phyloP scores from a whole-genome alignment of 768 basidiomycete species.

The Arthromyces matolae region DNA sequence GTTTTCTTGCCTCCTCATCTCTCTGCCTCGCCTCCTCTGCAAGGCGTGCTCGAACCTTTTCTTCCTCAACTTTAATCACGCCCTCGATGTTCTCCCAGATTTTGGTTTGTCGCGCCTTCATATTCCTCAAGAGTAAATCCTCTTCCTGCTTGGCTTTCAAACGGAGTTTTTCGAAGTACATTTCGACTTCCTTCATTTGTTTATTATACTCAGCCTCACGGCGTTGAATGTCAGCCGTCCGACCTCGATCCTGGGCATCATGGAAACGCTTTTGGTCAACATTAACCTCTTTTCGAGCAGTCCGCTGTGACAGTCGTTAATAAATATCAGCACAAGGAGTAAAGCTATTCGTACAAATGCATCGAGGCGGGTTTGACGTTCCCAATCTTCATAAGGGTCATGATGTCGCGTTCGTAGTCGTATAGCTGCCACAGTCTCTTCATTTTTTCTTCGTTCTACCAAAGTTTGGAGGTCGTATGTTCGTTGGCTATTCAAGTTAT shows the following conservation, averaged over 20 bases:
- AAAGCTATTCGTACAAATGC: conserved; percentile 40
- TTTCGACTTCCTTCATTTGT: conserved; percentile 52
- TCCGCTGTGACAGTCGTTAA: conserved; percentile 28
- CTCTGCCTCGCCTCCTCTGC: conserved; percentile 53
- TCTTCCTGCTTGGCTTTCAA: conserved; percentile 46
- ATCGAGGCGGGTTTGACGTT: conserved; percentile 46
- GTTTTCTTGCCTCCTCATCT: conserved; percentile 47
- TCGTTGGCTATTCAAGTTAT: conserved; percentile 18
- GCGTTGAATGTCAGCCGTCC: conserved; percentile 28
- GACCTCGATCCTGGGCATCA: conserved; percentile 45
- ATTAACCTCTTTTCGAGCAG: conserved; percentile 41
- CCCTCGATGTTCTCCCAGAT: conserved; percentile 59
- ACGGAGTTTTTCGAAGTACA: conserved; percentile 38
- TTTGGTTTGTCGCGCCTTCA: conserved; percentile 50
- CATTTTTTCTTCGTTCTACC: conserved; percentile 39
- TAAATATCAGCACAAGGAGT: neutral
- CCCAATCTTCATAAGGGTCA: conserved; percentile 59
- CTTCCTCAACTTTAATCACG: conserved; percentile 62
- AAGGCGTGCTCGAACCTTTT: conserved; percentile 45
- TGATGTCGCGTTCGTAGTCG: conserved; percentile 47
- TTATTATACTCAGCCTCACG: conserved; percentile 40
- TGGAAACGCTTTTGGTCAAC: conserved; percentile 29
- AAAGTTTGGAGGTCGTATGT: conserved; percentile 28
- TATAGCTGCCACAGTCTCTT: conserved; percentile 50
- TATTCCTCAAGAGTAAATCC: conserved; percentile 36